Base-by-base conservation (phyloP, 345 rosid species). In the Brassica napus region DNA sequence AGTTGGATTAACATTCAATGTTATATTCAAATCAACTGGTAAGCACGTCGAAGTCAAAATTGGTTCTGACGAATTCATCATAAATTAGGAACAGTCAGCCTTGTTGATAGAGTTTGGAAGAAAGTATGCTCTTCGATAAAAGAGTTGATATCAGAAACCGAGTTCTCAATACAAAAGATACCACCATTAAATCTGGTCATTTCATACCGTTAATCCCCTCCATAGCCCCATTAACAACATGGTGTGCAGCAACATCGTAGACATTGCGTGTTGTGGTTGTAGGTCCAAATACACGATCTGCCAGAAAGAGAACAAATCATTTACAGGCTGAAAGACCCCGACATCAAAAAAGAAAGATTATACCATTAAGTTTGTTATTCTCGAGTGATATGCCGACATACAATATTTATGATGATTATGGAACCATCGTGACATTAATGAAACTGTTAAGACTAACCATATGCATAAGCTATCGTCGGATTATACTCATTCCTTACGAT, bases 251-350 rank as follows among this genome's bases (percentile, higher is more conserved):
- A 80, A 95, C 88, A 86, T 95, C 99, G 79, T 93, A 91, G 58
- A 95, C 99, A 84, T 95, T 97, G 64, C 99, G 96, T n/a, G 99
- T 95, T 63, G 99, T 95, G 75, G 99, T 95, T 31, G 99, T 95
- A 21, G 99, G 99, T 73, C 99, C 99, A 85, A 95, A 93, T 52
- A 95, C 99, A 35, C 94, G 90, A 85, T 95, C 99, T 95, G 86
- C 39, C 31, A 44, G 21, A 71, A 47, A 18, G 73, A 66, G 14
- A 76, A 63, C 11, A 21, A 55, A 28, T 74, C 18, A 32, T 34
- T 31, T 21, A 71, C 63, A 75, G 47, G 32, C 55, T 65, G 59
- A 24, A 57, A 75, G 69, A 71, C 44, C 55, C 15, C 30, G 31
- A 69, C 55, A 64, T 12, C 15, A 69, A 52, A 74, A 79, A 28